phyloP scores from a whole-genome alignment of 441 rosid genomes.

The Flueggea neowawraea region DNA sequence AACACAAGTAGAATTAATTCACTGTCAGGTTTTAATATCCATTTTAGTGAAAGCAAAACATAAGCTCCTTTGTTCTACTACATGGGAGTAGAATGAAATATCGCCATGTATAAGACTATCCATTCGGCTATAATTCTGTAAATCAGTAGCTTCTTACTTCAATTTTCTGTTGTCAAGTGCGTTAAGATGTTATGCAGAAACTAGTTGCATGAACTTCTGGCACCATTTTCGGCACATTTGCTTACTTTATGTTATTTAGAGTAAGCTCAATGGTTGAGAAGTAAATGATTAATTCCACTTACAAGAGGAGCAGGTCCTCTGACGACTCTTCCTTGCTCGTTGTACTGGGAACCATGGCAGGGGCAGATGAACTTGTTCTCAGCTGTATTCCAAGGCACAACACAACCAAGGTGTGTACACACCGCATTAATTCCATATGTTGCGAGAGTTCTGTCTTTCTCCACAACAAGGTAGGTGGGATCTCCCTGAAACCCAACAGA shows the following conservation, averaged over 20 bases:
- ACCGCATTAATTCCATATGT: constrained; percentile 86
- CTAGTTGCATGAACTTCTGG: no score
- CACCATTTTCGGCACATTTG: no score
- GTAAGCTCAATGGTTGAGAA: background rate
- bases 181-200: no score
- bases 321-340: constrained; percentile 91
- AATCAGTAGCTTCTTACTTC: no score
- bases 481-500: constrained; percentile 61
- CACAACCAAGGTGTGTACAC: constrained; percentile 98
- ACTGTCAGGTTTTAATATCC: background rate
- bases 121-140: no score
- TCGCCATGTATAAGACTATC: no score
- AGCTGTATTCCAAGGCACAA: constrained; percentile 84
- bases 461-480: constrained; percentile 96
- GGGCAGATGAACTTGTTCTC: constrained; percentile 98
- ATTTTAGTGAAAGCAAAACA: no score
- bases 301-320: constrained; percentile 99
- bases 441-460: constrained; percentile 83
- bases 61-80: no score
- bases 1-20: background rate
- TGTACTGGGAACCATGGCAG: constrained; percentile 98
- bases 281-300: constrained; percentile 16
- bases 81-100: no score
- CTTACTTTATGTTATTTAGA: no score
- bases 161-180: no score